Percentiles rank a stretch among this genome's conserved stretches.
These are phyloP conservation scores for Beauveria bassiana DNA, from an alignment of 2,329 filamentous ascomycete species.

Conservation along the genomic window DNA sequence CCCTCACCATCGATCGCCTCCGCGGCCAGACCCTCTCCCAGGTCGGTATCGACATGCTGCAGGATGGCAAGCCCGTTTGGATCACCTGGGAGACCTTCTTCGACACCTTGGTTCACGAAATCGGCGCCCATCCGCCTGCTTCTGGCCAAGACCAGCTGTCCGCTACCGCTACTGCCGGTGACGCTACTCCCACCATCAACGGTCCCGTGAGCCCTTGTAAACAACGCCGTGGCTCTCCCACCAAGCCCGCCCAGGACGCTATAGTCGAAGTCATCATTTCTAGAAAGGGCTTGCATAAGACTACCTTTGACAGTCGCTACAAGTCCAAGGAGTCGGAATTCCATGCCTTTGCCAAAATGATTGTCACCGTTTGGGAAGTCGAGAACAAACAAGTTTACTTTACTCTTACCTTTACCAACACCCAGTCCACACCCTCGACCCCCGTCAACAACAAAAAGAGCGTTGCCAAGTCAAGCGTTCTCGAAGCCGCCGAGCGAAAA, in stretches of 20 bases:
- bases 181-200: conserved; percentile 30
- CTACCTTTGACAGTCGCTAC: conserved; percentile 26
- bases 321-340: conserved; percentile 30
- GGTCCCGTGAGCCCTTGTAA: conserved; percentile 25
- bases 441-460: conserved; percentile 28
- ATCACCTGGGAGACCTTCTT: conserved; percentile 53
- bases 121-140: conserved; percentile 23
- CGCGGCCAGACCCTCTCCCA: conserved; percentile 60
- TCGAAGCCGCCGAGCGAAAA: conserved; percentile 40
- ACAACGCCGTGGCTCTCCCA: conserved; percentile 17
- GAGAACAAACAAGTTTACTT: conserved; percentile 61
- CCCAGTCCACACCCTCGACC: conserved; percentile 32
- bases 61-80: conserved; percentile 56
- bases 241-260: conserved; percentile 45
- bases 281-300: conserved; percentile 35
- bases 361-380: conserved; percentile 66
- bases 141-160: conserved; percentile 17
- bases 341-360: conserved; percentile 61
- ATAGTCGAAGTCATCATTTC: conserved; percentile 62
- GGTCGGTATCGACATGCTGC: conserved; percentile 65
- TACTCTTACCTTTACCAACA: conserved; percentile 66
- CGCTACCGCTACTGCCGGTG: conserved; percentile 17
- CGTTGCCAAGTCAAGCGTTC: conserved; percentile 29
- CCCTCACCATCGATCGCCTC: conserved; percentile 49
- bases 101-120: conserved; percentile 42